These are phyloP conservation scores for Hyphopichia pseudoburtonii DNA, from an alignment of 1,139 yeast genomes.

Conservation along the genomic window DNA sequence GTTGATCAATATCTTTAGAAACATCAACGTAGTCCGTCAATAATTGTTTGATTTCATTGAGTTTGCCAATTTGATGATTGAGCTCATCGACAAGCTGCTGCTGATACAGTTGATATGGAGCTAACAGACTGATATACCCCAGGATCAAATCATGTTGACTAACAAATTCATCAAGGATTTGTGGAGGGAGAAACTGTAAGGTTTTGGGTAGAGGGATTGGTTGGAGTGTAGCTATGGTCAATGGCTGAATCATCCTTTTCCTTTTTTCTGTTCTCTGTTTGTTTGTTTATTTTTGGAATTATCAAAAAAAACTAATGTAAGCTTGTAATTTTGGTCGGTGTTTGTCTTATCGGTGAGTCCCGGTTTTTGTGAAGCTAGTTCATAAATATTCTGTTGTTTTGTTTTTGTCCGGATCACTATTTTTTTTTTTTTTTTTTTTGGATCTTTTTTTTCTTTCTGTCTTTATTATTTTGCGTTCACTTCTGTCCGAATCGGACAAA, in stretches of 20 bases:
- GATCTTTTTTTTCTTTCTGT: no score
- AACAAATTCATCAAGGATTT: slow-evolving; percentile 25
- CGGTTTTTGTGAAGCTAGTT: no score
- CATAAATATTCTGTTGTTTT: no score
- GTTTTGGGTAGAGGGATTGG: slow-evolving; percentile 31
- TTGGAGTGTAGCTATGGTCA: slow-evolving; percentile 14
- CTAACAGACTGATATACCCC: slow-evolving; percentile 31
- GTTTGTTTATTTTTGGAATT: no score
- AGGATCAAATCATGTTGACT: slow-evolving; percentile 27
- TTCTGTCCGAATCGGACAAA: no score
- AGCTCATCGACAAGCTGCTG: slow-evolving; percentile 17
- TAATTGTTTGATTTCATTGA: slow-evolving; percentile 24
- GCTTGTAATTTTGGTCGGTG: no score
- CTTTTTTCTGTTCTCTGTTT: neutral
- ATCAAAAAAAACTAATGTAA: no score
- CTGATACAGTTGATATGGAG: slow-evolving; percentile 20
- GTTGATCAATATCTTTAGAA: slow-evolving; percentile 25
- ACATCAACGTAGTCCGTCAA: slow-evolving; percentile 27
- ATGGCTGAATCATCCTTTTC: slow-evolving; percentile 5
- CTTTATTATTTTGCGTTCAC: no score
- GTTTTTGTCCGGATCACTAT: no score
- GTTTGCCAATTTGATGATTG: slow-evolving; percentile 18
- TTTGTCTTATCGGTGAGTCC: no score
- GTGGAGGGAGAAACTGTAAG: slow-evolving; percentile 29
- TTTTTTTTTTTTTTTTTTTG: no score